A percentile compares a stretch with the other conserved stretches of the same genome.
These are phyloP conservation scores for Astraeus odoratus DNA, from an alignment of 768 basidiomycete species.

Conservation along the genomic window DNA sequence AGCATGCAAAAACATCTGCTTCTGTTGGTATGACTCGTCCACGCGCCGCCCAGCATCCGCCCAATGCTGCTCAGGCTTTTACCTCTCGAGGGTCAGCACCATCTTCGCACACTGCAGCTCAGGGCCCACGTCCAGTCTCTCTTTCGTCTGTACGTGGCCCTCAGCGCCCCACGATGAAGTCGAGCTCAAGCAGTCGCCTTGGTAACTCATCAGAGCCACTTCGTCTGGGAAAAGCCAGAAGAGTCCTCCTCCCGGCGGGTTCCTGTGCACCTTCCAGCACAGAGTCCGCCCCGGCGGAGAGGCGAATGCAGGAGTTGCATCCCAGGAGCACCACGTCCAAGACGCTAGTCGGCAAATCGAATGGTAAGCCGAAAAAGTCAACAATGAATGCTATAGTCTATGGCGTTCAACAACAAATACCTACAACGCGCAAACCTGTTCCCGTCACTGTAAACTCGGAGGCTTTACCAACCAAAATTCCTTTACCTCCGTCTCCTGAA, in stretches of 20 bases:
- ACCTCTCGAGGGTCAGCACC: conserved; percentile 8
- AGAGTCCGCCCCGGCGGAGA: conserved; percentile 1
- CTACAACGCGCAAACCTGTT: neutral
- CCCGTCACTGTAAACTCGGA: conserved; percentile 12
- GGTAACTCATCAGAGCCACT: conserved; percentile 21
- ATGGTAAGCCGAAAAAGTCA: neutral
- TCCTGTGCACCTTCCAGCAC: conserved; percentile 1
- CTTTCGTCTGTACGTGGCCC: conserved; percentile 13
- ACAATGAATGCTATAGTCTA: neutral
- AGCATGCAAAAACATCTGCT: neutral
- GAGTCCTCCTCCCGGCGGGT: conserved; percentile 23
- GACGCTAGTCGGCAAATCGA: neutral
- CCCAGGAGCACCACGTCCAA: conserved; percentile 8
- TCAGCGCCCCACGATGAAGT: conserved; percentile 19
- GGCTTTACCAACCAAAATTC: conserved; percentile 12
- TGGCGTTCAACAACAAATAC: neutral
- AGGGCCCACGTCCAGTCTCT: conserved; percentile 2
- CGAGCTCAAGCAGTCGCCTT: conserved; percentile 16
- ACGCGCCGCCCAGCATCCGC: conserved; percentile 10
- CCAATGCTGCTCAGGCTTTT: conserved; percentile 2
- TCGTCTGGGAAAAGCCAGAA: conserved; percentile 22
- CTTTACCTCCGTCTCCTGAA: conserved; percentile 2
- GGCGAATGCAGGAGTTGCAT: conserved; percentile 2
- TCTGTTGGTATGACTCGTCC: conserved; percentile 4
- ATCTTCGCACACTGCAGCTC: conserved; percentile 2